Evolutionary conservation across 2,329 filamentous ascomycete species (phyloP), one percentile per base, ranked within the genome.

Genomic region (Trichoderma aggressivum): DNA sequence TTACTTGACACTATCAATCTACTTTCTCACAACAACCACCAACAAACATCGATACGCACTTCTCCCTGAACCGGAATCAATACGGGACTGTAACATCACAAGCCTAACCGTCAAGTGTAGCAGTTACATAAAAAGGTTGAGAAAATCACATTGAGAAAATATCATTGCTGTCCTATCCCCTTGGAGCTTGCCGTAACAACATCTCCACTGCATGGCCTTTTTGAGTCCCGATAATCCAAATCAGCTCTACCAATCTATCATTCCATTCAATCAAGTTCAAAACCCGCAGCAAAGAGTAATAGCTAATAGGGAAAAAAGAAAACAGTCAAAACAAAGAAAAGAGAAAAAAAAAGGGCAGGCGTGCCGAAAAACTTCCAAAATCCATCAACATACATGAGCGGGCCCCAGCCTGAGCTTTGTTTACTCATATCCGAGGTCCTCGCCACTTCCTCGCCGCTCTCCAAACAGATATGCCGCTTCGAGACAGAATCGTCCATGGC

Each of bases 381-480:
- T n/a, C 59, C 32, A 47, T 64, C 50, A 21, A 60, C 55, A 63
- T 30, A 70, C 24, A 43, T 32, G 60, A 43, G 32, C 18, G 47
- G 47, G 14, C 12, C n/a, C n/a, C 18, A 14, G 34, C 10, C 16
- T 21, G 47, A 26, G 26, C 26, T 43, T 43, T 59, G 68, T 28
- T 26, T 70, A 73, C n/a, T 75, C 75, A 71, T 77, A 78, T 70
- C 78, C 78, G 32, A 76, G 70, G 7, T 69, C 70, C 62, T 78
- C 76, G 58, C 77, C 77, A 5, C 74, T 76, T 16, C 73, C 74
- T 68, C 84, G 76, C n/a, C 82, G 78, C 74, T 92, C 92, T 24
- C 94, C 93, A 84, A 98, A 97, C 62, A 98, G 82, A 81, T 93
- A 91, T 7, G 93, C 94, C 4, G 95, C 95, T 81, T 98, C 95